phyloP scores from a whole-genome alignment of 441 rosid genomes.

The Melastoma candidum region DNA sequence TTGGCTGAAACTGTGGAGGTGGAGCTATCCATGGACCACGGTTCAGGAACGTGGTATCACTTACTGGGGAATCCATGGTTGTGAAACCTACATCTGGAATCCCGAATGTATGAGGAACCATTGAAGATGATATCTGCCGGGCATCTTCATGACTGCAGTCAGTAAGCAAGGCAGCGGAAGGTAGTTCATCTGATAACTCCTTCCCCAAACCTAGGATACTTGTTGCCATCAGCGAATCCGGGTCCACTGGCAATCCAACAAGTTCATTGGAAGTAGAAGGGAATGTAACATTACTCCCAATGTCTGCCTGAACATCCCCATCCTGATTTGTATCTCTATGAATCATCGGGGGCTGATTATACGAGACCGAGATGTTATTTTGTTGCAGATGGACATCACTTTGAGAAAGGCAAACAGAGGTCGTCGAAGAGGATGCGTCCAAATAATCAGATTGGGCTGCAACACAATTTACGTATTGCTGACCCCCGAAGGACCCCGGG shows the following conservation, averaged over 20 bases:
- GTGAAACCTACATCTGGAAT: conserved; percentile 48
- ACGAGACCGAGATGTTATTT: conserved; percentile 30
- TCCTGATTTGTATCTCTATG: conserved; percentile 42
- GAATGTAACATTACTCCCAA: conserved; percentile 30
- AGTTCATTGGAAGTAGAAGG: conserved; percentile 27
- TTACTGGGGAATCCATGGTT: conserved; percentile 46
- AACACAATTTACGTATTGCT: conserved; percentile 32
- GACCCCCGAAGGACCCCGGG: conserved; percentile 33
- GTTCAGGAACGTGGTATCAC: conserved; percentile 35
- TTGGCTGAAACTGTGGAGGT: conserved; percentile 40
- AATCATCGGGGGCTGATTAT: conserved; percentile 33
- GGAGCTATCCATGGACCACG: conserved; percentile 39
- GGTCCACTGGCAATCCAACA: conserved; percentile 27
- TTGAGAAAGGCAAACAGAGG: conserved; percentile 54
- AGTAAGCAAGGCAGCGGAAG: conserved; percentile 32
- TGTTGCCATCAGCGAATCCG: conserved; percentile 32
- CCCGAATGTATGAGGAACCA: conserved; percentile 62
- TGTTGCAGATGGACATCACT: conserved; percentile 44
- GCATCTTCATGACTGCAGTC: conserved; percentile 39
- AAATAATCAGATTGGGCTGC: conserved; percentile 42
- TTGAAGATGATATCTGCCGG: conserved; percentile 55
- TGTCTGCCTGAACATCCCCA: conserved; percentile 39
- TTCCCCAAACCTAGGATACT: conserved; percentile 35
- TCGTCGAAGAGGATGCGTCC: conserved; percentile 67
- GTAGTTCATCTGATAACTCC: conserved; percentile 37